Percentiles rank a stretch among this genome's conserved stretches.
These are phyloP conservation scores for Ceratocystis huliohia DNA, from an alignment of 2,329 filamentous ascomycete species.

Conservation along the genomic window DNA sequence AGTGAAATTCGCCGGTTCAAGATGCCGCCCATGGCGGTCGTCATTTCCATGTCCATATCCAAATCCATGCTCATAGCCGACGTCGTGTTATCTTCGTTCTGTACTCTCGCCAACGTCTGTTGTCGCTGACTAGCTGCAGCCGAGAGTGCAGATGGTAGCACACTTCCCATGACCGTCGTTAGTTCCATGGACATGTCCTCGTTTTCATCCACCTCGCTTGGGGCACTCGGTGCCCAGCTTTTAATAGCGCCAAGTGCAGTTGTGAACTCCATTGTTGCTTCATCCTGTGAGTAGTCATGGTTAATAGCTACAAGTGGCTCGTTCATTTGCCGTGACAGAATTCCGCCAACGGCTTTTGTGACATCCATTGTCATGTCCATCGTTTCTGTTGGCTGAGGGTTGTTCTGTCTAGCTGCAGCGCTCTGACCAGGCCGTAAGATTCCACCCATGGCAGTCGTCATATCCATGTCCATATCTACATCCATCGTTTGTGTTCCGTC, in stretches of 20 bases:
- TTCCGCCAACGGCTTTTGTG: slow-evolving; percentile 68
- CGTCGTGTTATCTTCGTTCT: slow-evolving; percentile 24
- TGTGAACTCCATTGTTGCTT: slow-evolving; percentile 69
- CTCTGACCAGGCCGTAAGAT: slow-evolving; percentile 24
- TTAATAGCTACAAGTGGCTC: slow-evolving; percentile 23
- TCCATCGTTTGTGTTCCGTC: slow-evolving; percentile 27
- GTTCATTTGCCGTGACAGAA: slow-evolving; percentile 41
- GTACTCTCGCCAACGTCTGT: slow-evolving; percentile 23
- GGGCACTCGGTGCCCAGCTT: slow-evolving; percentile 26
- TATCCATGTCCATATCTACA: slow-evolving; percentile 42
- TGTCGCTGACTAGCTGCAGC: slow-evolving; percentile 25
- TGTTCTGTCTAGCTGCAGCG: neutral
- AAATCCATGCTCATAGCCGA: slow-evolving; percentile 50
- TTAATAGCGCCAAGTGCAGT: slow-evolving; percentile 62
- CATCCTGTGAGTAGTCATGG: slow-evolving; percentile 33
- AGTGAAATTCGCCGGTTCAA: slow-evolving; percentile 36
- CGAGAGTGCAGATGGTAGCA: slow-evolving; percentile 30
- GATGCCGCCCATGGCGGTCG: slow-evolving; percentile 68
- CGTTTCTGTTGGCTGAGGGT: slow-evolving; percentile 39
- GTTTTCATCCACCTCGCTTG: slow-evolving; percentile 33
- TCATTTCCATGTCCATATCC: slow-evolving; percentile 93
- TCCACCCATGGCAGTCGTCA: slow-evolving; percentile 43
- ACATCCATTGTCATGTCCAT: slow-evolving; percentile 95
- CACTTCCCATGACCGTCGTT: slow-evolving; percentile 50
- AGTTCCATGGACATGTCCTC: slow-evolving; percentile 73